phyloP scores from a whole-genome alignment of 2,329 filamentous ascomycete species.

The Pestalotiopsis fici region DNA sequence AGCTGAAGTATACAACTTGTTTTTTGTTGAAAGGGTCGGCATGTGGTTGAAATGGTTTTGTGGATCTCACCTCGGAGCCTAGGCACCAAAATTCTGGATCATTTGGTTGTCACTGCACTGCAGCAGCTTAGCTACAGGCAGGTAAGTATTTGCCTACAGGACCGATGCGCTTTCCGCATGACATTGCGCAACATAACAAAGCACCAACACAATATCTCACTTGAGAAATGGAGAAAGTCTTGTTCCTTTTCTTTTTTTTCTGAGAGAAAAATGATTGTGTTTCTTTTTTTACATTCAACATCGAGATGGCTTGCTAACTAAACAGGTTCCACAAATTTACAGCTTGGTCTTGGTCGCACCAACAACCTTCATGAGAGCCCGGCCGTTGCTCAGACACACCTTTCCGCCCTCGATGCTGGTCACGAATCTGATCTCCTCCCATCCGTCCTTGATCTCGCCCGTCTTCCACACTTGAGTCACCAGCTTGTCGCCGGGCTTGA shows the following conservation, averaged over 20 bases:
- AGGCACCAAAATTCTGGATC: neutral
- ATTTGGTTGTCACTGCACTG: neutral
- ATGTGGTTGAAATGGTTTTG: neutral
- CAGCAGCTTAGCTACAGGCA: neutral
- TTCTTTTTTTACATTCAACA: neutral
- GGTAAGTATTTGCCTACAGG: neutral
- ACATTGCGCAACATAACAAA: neutral
- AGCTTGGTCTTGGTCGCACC: conserved; percentile 62
- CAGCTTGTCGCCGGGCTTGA: conserved; percentile 81
- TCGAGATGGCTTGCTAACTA: neutral
- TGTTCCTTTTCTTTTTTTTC: neutral
- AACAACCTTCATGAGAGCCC: conserved; percentile 72
- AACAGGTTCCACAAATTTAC: conserved; percentile 31
- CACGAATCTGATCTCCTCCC: conserved; percentile 82
- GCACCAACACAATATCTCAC: neutral
- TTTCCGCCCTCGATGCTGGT: conserved; percentile 79
- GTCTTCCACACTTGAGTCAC: conserved; percentile 80
- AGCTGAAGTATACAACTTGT: neutral
- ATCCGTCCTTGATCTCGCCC: conserved; percentile 67
- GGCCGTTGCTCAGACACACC: conserved; percentile 83
- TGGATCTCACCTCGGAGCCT: neutral
- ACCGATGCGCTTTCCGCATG: neutral
- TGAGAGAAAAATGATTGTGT: neutral
- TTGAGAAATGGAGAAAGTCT: neutral
- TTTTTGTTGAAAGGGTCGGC: neutral